Conservation (phyloP, 2,329 filamentous ascomycete species). For the Clonostachys rosea region DNA sequence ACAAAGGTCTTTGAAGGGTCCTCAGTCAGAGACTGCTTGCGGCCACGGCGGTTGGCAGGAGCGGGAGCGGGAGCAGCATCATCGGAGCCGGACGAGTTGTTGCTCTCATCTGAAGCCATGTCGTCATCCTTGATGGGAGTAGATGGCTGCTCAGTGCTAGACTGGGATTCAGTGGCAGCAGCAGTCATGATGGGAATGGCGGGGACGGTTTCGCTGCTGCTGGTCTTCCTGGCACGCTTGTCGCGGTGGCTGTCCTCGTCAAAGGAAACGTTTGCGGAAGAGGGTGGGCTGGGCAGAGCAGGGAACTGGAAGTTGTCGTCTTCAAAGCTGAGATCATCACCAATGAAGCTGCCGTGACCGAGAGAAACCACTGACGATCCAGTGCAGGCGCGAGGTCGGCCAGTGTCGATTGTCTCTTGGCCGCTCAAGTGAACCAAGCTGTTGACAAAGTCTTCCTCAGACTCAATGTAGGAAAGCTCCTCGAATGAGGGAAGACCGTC, state of each 20-base stretch:
- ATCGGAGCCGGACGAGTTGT: slow-evolving; percentile 37
- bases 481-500: slow-evolving; percentile 71
- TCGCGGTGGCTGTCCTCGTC: slow-evolving; percentile 46
- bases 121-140: slow-evolving; percentile 22
- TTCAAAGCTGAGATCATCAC: slow-evolving; percentile 71
- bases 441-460: slow-evolving; percentile 76
- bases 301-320: slow-evolving; percentile 59
- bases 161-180: slow-evolving; percentile 23
- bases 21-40: slow-evolving; percentile 97
- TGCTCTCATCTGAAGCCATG: slow-evolving; percentile 29
- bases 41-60: slow-evolving; percentile 83
- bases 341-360: slow-evolving; percentile 74
- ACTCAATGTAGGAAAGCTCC: slow-evolving; percentile 84
- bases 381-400: slow-evolving; percentile 65
- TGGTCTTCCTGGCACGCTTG: slow-evolving; percentile 53
- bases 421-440: slow-evolving; percentile 63
- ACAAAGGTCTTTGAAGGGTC: slow-evolving; percentile 98
- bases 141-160: slow-evolving; percentile 24
- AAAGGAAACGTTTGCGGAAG: slow-evolving; percentile 16
- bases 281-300: slow-evolving; percentile 57
- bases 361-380: slow-evolving; percentile 64
- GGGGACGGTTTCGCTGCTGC: slow-evolving; percentile 36
- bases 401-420: slow-evolving; percentile 49
- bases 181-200: slow-evolving; percentile 36
- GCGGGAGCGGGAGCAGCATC: slow-evolving; percentile 34